Evolutionary conservation across 139 green algal species (phyloP).

Genomic region (Chlamydomonas applanata): DNA sequence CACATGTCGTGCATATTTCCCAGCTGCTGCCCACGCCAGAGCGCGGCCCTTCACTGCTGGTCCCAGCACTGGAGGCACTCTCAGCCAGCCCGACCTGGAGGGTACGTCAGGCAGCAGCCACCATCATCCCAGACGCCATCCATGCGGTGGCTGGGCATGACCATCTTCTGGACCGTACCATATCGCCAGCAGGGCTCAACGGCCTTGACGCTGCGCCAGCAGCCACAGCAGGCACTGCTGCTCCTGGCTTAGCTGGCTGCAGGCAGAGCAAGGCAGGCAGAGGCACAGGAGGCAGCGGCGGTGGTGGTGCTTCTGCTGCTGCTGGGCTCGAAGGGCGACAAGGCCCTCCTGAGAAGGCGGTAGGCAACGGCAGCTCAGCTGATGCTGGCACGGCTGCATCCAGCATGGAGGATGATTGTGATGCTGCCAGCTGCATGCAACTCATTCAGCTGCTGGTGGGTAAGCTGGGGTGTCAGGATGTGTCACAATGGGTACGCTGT

Average conservation of each 20-base stretch:
- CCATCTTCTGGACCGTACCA: not conserved
- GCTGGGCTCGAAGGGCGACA: no score
- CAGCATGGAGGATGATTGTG: no score
- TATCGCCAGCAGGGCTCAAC: no score
- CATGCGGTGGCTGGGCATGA: not conserved
- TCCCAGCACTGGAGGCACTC: not conserved
- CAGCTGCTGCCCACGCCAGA: no score
- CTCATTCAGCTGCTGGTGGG: not conserved
- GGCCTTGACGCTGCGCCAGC: not conserved
- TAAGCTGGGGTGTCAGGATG: not conserved
- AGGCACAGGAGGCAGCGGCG: no score
- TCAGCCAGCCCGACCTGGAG: not conserved
- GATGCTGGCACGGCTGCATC: no score
- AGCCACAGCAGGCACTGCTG: not conserved
- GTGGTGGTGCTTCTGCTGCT: no score
- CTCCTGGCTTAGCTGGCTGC: not conserved
- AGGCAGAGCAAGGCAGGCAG: no score
- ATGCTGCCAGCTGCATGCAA: not conserved
- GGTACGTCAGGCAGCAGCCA: not conserved
- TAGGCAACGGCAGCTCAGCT: no score
- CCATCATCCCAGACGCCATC: not conserved
- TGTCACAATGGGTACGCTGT: conserved; percentile 4
- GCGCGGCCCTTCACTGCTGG: no score
- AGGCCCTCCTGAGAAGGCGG: no score
- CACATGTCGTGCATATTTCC: no score